Percentiles rank a stretch among this genome's conserved stretches.
Evolutionary conservation across 164 flowering plant genomes (phyloP).

Genomic region (Nymphaea colorata): DNA sequence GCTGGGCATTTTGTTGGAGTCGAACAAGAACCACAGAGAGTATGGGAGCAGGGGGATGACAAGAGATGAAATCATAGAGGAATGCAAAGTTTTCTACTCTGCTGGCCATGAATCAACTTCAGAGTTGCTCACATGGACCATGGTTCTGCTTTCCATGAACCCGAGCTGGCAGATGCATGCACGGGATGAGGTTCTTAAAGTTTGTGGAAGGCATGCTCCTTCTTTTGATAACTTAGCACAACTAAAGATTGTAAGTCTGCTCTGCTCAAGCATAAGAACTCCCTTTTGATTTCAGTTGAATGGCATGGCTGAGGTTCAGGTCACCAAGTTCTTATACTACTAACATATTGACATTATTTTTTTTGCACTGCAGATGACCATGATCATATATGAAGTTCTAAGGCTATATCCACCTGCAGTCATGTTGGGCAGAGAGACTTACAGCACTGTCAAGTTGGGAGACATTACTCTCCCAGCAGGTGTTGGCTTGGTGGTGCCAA

Average conservation of each 20-base stretch:
- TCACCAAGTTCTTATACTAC: no score
- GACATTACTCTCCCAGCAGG: background rate
- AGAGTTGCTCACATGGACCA: background rate
- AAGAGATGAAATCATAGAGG: constrained; percentile 6
- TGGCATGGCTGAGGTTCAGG: no score
- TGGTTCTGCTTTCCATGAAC: constrained; percentile 1
- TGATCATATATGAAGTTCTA: background rate
- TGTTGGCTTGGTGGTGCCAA: background rate
- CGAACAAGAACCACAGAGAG: constrained; percentile 2
- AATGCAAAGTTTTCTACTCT: background rate
- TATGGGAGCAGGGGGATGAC: constrained; percentile 16
- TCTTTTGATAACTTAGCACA: background rate
- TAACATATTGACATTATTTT: no score
- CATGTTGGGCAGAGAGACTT: background rate
- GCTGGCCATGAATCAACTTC: background rate
- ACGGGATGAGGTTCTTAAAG: background rate
- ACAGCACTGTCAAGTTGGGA: background rate
- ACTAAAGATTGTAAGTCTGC: background rate
- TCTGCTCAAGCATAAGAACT: no score
- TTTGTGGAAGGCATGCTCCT: background rate
- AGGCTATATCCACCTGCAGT: background rate
- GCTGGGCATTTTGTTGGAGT: constrained; percentile 10
- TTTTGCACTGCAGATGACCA: background rate
- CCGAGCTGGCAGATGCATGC: background rate
- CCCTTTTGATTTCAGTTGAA: no score